phyloP scores from a whole-genome alignment of 257 asterid species.

The Nicotiana noctiflora region DNA sequence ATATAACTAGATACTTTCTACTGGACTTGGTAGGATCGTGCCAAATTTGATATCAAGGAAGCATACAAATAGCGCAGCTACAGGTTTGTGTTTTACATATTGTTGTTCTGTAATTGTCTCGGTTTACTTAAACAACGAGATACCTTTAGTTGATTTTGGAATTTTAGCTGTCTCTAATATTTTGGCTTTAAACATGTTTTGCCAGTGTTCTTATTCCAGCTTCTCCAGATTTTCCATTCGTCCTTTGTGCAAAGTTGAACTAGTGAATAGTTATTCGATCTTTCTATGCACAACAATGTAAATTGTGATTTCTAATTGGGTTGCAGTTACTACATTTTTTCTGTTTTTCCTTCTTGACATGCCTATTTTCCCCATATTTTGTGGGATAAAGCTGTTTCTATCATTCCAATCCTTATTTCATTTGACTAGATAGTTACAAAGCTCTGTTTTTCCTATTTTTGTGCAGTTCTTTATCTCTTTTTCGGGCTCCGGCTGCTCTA shows the following conservation, averaged over 20 bases:
- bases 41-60: conserved; percentile 95
- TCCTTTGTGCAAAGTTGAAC: not conserved
- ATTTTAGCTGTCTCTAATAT: not conserved
- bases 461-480: conserved; percentile 85
- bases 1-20: conserved; percentile 65
- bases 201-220: not conserved
- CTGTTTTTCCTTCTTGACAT: not conserved
- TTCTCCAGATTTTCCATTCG: not conserved
- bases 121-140: not conserved
- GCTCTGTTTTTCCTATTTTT: not conserved
- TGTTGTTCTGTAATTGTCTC: not conserved
- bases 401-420: not conserved
- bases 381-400: not conserved
- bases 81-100: conserved; percentile 34
- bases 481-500: conserved; percentile 89
- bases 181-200: not conserved
- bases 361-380: not conserved
- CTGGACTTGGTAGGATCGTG: conserved; percentile 97
- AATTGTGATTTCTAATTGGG: not conserved
- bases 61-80: conserved; percentile 94
- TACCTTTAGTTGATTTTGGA: not conserved
- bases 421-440: not conserved
- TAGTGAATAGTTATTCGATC: not conserved
- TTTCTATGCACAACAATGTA: not conserved
- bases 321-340: not conserved